Conservation (phyloP, 2,329 filamentous ascomycete species). For the Hortaea sp. region DNA sequence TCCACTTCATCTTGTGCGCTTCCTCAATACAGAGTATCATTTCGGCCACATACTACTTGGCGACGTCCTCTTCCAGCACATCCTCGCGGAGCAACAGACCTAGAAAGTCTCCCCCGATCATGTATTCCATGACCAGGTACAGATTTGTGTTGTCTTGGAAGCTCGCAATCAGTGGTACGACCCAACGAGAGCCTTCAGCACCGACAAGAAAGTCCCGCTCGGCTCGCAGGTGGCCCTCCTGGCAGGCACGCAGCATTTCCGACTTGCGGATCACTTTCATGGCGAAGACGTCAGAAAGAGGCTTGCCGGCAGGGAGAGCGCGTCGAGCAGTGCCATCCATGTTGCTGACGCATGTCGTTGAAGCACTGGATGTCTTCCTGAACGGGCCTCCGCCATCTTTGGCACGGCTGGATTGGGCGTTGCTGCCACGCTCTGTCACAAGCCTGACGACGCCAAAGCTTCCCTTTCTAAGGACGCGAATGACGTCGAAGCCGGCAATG, state of each 20-base stretch:
- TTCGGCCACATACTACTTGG: slow-evolving; percentile 83
- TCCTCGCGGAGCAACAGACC: slow-evolving; percentile 78
- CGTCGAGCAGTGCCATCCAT: slow-evolving; percentile 17
- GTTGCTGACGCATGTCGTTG: slow-evolving; percentile 10
- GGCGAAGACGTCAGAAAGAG: slow-evolving; percentile 60
- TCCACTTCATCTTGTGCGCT: slow-evolving; percentile 76
- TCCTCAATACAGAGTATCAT: slow-evolving; percentile 95
- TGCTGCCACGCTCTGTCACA: slow-evolving; percentile 50
- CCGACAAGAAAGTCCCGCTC: slow-evolving; percentile 87
- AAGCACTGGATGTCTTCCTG: slow-evolving; percentile 24
- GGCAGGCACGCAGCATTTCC: slow-evolving; percentile 79
- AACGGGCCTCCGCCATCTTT: not conserved
- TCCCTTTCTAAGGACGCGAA: slow-evolving; percentile 80
- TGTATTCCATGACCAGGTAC: slow-evolving; percentile 96
- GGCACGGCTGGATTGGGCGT: not conserved
- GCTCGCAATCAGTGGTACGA: slow-evolving; percentile 76
- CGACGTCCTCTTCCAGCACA: slow-evolving; percentile 64
- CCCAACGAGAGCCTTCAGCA: slow-evolving; percentile 80
- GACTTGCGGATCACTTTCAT: slow-evolving; percentile 98
- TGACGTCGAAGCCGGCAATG: slow-evolving; percentile 61
- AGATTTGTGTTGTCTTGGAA: slow-evolving; percentile 79
- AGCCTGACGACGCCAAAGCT: slow-evolving; percentile 89
- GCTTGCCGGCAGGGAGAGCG: slow-evolving; percentile 18
- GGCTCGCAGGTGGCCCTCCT: slow-evolving; percentile 84
- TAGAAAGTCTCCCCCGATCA: slow-evolving; percentile 92